Evolutionary conservation across 345 rosid species (phyloP).

Genomic region (Clausena lansium): DNA sequence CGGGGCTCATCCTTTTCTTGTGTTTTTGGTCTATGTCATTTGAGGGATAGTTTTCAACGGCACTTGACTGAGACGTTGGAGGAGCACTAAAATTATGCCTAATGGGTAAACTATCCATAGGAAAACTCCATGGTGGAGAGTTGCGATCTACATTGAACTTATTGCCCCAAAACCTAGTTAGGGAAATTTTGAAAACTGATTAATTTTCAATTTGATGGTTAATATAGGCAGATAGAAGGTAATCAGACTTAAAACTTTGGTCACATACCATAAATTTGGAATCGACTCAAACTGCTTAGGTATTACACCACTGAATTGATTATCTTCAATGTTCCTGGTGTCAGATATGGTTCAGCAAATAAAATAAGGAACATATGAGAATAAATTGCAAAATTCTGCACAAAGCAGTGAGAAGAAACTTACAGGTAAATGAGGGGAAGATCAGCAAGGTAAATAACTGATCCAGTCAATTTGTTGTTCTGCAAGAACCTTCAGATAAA

Average conservation of each 20-base stretch:
- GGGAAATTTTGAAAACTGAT: slow-evolving; percentile 13
- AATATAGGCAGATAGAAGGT: neutral
- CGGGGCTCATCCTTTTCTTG: slow-evolving; percentile 57
- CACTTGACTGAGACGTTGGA: slow-evolving; percentile 71
- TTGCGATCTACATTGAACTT: slow-evolving; percentile 48
- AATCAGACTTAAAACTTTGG: slow-evolving; percentile 11
- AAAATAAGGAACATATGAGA: slow-evolving; percentile 19
- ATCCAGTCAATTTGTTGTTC: slow-evolving; percentile 86
- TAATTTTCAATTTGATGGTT: neutral
- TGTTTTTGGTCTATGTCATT: slow-evolving; percentile 30
- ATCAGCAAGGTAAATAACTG: slow-evolving; percentile 68
- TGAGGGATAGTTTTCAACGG: slow-evolving; percentile 56
- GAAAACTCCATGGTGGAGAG: slow-evolving; percentile 78
- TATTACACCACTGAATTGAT: slow-evolving; percentile 80
- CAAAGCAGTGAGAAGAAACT: slow-evolving; percentile 22
- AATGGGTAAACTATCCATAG: slow-evolving; percentile 44
- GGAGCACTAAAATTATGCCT: slow-evolving; percentile 51
- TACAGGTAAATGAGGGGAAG: slow-evolving; percentile 82
- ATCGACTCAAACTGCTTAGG: slow-evolving; percentile 78
- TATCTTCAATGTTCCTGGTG: slow-evolving; percentile 76
- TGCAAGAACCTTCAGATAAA: slow-evolving; percentile 63
- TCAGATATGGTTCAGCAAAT: slow-evolving; percentile 23
- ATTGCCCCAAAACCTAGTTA: slow-evolving; percentile 81
- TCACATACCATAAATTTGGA: slow-evolving; percentile 70
- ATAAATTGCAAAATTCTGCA: slow-evolving; percentile 10